Percentiles rank a stretch among this genome's conserved stretches.
Evolutionary conservation across 106 monocot genomes (phyloP).

Genomic region (Platanthera zijinensis): DNA sequence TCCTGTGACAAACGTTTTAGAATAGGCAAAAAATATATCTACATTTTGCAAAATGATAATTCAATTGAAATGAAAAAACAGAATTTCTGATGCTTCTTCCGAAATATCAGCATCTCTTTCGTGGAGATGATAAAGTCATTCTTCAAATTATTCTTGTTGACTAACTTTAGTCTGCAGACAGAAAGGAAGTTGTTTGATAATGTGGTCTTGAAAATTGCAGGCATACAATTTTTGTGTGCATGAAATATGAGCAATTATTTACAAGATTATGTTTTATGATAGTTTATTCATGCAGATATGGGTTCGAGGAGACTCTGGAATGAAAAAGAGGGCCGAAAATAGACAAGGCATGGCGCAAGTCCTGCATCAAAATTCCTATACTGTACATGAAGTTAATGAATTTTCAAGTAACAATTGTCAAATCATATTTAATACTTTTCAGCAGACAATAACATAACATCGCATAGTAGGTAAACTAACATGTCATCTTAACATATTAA

Average conservation of each 20-base stretch:
- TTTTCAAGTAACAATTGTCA: too few relatives aligned
- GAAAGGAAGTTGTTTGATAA: background rate
- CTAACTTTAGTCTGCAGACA: slow-evolving; percentile 49
- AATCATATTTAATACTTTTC: too few relatives aligned
- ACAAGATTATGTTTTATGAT: background rate
- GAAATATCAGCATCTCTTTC: slow-evolving; percentile 60
- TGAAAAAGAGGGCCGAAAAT: slow-evolving; percentile 50
- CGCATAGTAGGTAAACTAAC: too few relatives aligned
- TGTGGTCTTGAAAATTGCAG: background rate
- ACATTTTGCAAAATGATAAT: background rate
- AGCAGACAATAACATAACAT: too few relatives aligned
- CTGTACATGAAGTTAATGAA: too few relatives aligned
- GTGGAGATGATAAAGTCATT: slow-evolving; percentile 35
- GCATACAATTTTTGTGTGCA: background rate
- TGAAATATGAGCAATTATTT: background rate
- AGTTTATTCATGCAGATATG: background rate
- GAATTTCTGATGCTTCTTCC: slow-evolving; percentile 50
- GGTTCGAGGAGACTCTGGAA: slow-evolving; percentile 75
- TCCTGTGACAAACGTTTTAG: slow-evolving; percentile 31
- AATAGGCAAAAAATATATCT: background rate
- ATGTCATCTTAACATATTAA: too few relatives aligned
- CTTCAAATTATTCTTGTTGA: slow-evolving; percentile 36
- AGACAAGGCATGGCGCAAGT: slow-evolving; percentile 46
- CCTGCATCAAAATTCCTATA: slow-evolving; percentile 34
- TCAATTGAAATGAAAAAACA: slow-evolving; percentile 17